Evolutionary conservation across 768 basidiomycete genomes (phyloP), one percentile per base, ranked within the genome.

Genomic region (Daedaleopsis nitida): DNA sequence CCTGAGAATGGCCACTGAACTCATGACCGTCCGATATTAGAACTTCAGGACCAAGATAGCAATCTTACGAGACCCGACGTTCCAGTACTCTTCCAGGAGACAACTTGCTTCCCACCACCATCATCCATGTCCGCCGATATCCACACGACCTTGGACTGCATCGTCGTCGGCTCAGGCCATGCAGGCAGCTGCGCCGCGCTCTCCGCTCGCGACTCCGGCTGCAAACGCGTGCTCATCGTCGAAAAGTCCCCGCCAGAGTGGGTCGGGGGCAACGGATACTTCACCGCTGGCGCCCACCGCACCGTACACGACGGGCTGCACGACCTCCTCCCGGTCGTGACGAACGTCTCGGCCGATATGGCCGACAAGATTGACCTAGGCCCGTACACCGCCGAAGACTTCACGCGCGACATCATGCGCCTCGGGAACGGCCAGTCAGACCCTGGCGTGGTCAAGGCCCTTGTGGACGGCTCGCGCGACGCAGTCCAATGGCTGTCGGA

Each of bases 241-340:
- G 87, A 89, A 67, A 88, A 88, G 66, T 85, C 85, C 43, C 85
- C 87, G 1, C 66, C 73, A 43, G 80, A 81, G 58, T 89, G 87
- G 87, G 80, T 72, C 4, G 88, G 88, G 5, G 88, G 87, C 17
- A 89, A 91, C 66, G 85, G 86, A 17, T 87, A 83, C 72, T 89
- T 89, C 74, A 88, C 87, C 34, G 86, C 87, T 11, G 87, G 87
- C 21, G 86, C 87, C 8, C 79, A 84, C 67, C 84, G 88, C 55
- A 87, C 84, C 12, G 83, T 81, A 3, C 88, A 89, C 65, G 74
- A 61, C 16, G 88, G 87, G 1, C 76, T 89, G n/a, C 64, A 72
- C 4, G 86, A 88, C 70, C 77, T 89, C 38, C 77, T 87, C 23
- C 74, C 81, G 4, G 71, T 88, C 60, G 80, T 88, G 21, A 72